Base-by-base conservation (phyloP, 2,329 filamentous ascomycete genomes). In the Cordyceps javanica region DNA sequence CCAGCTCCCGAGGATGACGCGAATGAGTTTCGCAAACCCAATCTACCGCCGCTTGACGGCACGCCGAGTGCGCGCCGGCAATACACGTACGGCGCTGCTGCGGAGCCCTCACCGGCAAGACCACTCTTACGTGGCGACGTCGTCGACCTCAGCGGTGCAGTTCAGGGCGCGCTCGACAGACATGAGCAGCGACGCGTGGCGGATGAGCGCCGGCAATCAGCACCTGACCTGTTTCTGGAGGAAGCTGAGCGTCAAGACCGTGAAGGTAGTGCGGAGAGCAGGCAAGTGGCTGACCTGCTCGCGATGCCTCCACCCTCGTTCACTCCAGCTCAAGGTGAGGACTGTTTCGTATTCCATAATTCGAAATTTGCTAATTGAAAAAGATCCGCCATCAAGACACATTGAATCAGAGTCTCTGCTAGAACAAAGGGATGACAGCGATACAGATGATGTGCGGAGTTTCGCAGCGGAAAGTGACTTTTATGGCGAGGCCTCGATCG, bases 41-140 rank as follows among this genome's bases (percentile, higher is more conserved):
- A 66, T 6, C 54, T 69, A 11, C 67, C 66, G 1, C 19, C 50
- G 4, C 58, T 70, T 5, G 46, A 60, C 36, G 72, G 69, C 3
- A 73, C 72, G 0, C 70, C 72, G 5, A 72, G 70, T 45, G 66
- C 70, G 11, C 65, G 71, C 30, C 65, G 71, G 39, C 71, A 73
- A 59, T 74, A 73, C 57, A 67, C 70, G 1, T 74, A 74, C 62
- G 72, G 72, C 34, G 69, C 72, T 34, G 69, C 58, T n/a, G 66
- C 61, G 30, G 72, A 74, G 51, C 72, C 72, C 2, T 61, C 62
- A 19, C 66, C 67, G 21, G 54, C 60, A 34, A 60, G 63, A 10
- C 62, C 63, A 5, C 38, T 59, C 25, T 56, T 44, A n/a, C 46
- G 58, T 4, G 60, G 36, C 61, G 65, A 59, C 50, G 59, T 48